A percentile compares a stretch with the other conserved stretches of the same genome.
Conservation (phyloP, 2,329 filamentous ascomycete species). For the Teratosphaeria pseudoeucalypti region DNA sequence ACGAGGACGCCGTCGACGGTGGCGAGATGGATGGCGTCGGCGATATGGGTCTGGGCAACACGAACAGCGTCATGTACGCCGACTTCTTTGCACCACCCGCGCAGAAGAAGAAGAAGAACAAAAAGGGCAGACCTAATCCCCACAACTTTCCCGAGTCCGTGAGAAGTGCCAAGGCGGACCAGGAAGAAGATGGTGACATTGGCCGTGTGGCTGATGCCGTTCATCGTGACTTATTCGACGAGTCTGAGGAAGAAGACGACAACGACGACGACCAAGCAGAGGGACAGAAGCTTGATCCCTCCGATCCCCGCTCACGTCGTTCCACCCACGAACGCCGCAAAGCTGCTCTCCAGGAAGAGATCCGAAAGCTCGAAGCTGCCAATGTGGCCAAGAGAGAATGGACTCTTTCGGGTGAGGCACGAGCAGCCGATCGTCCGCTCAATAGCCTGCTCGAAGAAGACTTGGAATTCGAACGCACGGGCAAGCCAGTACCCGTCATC, state of each 20-base stretch:
- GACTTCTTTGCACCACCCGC: constrained; percentile 88
- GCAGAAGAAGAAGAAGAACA: constrained; percentile 51
- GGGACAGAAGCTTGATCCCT: constrained; percentile 45
- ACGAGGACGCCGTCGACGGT: constrained; percentile 45
- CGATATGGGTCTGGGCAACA: constrained; percentile 54
- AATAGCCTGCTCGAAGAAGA: constrained; percentile 94
- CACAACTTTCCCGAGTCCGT: constrained; percentile 33
- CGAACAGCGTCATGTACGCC: constrained; percentile 80
- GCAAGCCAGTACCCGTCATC: constrained; percentile 89
- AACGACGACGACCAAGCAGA: constrained; percentile 51
- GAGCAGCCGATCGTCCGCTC: constrained; percentile 67
- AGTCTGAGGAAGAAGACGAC: constrained; percentile 52
- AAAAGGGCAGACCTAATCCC: constrained; percentile 46
- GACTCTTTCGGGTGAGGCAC: constrained; percentile 81
- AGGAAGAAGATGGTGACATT: constrained; percentile 51
- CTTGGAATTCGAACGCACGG: constrained; percentile 87
- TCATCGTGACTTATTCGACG: constrained; percentile 82
- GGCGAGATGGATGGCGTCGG: constrained; percentile 43
- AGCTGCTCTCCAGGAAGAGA: constrained; percentile 78
- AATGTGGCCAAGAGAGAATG: constrained; percentile 86
- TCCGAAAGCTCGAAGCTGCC: constrained; percentile 78
- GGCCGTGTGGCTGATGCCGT: constrained; percentile 78
- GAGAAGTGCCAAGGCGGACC: constrained; percentile 29
- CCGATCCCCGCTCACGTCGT: constrained; percentile 60
- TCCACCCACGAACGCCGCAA: constrained; percentile 82